Conservation (phyloP, 345 rosid species). For the Lagerstroemia speciosa region DNA sequence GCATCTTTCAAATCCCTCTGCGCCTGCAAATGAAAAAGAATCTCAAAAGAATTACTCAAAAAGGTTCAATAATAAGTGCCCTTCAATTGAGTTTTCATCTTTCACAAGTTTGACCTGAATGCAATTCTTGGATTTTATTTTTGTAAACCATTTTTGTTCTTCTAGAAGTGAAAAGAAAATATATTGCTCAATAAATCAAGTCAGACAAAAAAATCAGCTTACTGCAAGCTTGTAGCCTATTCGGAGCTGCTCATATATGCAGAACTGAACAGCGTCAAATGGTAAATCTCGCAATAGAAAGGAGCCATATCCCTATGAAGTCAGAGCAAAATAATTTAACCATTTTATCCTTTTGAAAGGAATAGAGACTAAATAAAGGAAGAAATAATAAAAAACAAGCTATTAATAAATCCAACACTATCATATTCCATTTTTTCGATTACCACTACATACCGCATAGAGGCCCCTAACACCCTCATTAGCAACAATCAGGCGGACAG, state of each 20-base stretch:
- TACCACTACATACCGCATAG: slow-evolving; percentile 56
- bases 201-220: slow-evolving; percentile 13
- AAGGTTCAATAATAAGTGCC: background rate
- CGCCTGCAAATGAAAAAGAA: slow-evolving; percentile 36
- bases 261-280: slow-evolving; percentile 94
- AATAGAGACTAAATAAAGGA: background rate
- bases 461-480: slow-evolving; percentile 81
- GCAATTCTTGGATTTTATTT: background rate
- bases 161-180: background rate
- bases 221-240: slow-evolving; percentile 78
- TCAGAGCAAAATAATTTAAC: background rate
- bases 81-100: background rate
- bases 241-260: slow-evolving; percentile 91
- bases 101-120: background rate
- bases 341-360: background rate
- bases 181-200: background rate
- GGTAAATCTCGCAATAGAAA: slow-evolving; percentile 87
- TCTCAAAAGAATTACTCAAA: background rate
- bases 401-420: background rate
- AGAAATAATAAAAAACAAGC: background rate
- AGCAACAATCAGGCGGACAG: slow-evolving; percentile 65
- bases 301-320: slow-evolving; percentile 75
- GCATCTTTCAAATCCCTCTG: slow-evolving; percentile 75
- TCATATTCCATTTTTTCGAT: background rate
- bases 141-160: background rate